These are phyloP conservation scores for Cyberlindnera nakhonratchasimensis DNA, from an alignment of 805 yeast genomes.

Conservation along the genomic window DNA sequence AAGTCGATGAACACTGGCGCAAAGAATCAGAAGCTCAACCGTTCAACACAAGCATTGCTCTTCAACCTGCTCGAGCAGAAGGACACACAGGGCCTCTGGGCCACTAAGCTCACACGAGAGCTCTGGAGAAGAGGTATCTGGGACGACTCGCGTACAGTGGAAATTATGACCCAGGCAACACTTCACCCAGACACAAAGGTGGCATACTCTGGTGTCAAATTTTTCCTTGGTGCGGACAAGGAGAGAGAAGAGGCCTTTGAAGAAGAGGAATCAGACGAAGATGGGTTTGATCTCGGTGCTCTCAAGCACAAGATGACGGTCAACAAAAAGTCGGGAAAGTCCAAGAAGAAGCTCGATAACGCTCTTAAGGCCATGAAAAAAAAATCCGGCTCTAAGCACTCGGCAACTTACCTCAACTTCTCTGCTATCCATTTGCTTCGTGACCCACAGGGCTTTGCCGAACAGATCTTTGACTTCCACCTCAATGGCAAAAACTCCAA, in stretches of 20 bases:
- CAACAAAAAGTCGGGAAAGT: constrained; percentile 75
- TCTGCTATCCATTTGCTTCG: constrained; percentile 91
- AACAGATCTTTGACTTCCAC: constrained; percentile 68
- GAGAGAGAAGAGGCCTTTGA: constrained; percentile 84
- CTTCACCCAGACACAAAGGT: constrained; percentile 83
- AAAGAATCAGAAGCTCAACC: constrained; percentile 83
- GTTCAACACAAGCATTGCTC: constrained; percentile 86
- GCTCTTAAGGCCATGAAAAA: constrained; percentile 71
- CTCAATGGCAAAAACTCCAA: constrained; percentile 65
- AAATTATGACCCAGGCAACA: constrained; percentile 95
- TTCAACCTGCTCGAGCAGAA: constrained; percentile 81
- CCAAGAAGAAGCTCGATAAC: constrained; percentile 73
- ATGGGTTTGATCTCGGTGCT: constrained; percentile 67
- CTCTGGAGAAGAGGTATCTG: constrained; percentile 97
- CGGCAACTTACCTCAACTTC: constrained; percentile 76
- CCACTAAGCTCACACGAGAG: constrained; percentile 90
- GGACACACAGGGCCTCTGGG: constrained; percentile 89
- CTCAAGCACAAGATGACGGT: constrained; percentile 78
- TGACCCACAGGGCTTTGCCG: constrained; percentile 98
- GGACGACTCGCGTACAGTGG: constrained; percentile 98
- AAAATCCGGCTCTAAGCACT: constrained; percentile 53
- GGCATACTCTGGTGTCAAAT: constrained; percentile 82
- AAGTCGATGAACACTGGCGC: constrained; percentile 85
- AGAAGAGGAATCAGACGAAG: constrained; percentile 63
- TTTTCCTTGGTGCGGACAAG: constrained; percentile 92